Conservation (phyloP, 768 basidiomycete species). For the Suillus spraguei region DNA sequence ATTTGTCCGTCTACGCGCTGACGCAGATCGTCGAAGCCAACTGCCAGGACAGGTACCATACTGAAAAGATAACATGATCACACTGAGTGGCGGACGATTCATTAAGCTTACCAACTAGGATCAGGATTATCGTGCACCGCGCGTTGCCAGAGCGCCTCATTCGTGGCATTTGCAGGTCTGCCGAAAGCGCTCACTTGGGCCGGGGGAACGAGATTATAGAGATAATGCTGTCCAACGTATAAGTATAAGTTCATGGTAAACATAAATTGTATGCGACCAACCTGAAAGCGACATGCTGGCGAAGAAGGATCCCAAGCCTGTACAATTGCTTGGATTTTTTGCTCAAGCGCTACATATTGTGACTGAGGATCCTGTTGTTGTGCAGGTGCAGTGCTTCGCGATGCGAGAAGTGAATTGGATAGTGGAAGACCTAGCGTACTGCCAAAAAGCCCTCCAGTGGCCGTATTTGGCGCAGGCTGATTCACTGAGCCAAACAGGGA, state of each 20-base stretch:
- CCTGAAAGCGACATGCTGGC: constrained; percentile 80
- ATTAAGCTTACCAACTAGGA: constrained; percentile 60
- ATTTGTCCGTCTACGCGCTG: constrained; percentile 78
- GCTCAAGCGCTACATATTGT: constrained; percentile 54
- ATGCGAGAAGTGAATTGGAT: constrained; percentile 40
- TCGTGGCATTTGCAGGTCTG: constrained; percentile 70
- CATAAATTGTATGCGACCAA: constrained; percentile 32
- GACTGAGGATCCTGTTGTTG: constrained; percentile 62
- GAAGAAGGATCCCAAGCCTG: constrained; percentile 73
- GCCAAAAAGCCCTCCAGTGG: constrained; percentile 39
- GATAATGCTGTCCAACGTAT: constrained; percentile 57
- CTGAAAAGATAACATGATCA: constrained; percentile 37
- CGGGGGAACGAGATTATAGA: constrained; percentile 84
- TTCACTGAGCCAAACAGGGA: constrained; percentile 35
- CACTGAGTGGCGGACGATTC: background rate
- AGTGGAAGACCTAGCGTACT: constrained; percentile 34
- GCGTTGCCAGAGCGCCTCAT: constrained; percentile 77
- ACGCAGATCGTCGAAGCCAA: constrained; percentile 82
- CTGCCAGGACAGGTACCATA: constrained; percentile 76
- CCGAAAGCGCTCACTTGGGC: constrained; percentile 64
- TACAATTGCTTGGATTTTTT: constrained; percentile 64
- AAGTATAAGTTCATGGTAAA: constrained; percentile 8
- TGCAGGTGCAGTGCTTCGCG: constrained; percentile 39
- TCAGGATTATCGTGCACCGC: constrained; percentile 83
- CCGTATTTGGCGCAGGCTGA: constrained; percentile 18